phyloP scores from a whole-genome alignment of 306 rosid genomes.

The Bauhinia variegata region DNA sequence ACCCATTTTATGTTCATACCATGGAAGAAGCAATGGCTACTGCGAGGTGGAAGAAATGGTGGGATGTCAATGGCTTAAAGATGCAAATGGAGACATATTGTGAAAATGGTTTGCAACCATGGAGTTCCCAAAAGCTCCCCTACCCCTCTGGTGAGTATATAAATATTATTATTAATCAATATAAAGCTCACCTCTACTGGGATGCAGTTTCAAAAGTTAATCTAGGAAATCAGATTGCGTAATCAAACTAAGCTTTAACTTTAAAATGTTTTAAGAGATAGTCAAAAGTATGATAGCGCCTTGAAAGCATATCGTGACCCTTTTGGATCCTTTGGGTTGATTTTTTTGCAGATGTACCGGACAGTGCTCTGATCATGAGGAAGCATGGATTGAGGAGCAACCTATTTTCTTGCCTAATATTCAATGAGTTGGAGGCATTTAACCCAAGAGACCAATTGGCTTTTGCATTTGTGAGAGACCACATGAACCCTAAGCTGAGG shows the following conservation, averaged over 20 bases:
- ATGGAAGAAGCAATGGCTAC: constrained; percentile 98
- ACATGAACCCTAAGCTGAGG: constrained; percentile 66
- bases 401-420: constrained; percentile 82
- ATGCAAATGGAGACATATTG: constrained; percentile 91
- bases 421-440: constrained; percentile 89
- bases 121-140: constrained; percentile 70
- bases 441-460: constrained; percentile 94
- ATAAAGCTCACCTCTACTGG: too few relatives aligned
- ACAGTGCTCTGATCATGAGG: constrained; percentile 85
- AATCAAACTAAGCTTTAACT: too few relatives aligned
- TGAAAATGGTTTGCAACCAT: constrained; percentile 77
- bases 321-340: not conserved
- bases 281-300: too few relatives aligned
- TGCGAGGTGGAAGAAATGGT: constrained; percentile 94
- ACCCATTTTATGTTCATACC: constrained; percentile 72
- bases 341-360: constrained; percentile 79
- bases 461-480: constrained; percentile 89
- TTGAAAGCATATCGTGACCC: too few relatives aligned
- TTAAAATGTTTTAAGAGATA: too few relatives aligned
- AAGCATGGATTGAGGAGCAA: constrained; percentile 68
- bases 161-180: too few relatives aligned
- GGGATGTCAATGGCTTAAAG: constrained; percentile 77
- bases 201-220: too few relatives aligned
- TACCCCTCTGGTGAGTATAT: constrained; percentile 67
- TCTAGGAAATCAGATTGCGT: too few relatives aligned